phyloP scores from a whole-genome alignment of 441 rosid genomes.

The Theobroma grandiflorum region DNA sequence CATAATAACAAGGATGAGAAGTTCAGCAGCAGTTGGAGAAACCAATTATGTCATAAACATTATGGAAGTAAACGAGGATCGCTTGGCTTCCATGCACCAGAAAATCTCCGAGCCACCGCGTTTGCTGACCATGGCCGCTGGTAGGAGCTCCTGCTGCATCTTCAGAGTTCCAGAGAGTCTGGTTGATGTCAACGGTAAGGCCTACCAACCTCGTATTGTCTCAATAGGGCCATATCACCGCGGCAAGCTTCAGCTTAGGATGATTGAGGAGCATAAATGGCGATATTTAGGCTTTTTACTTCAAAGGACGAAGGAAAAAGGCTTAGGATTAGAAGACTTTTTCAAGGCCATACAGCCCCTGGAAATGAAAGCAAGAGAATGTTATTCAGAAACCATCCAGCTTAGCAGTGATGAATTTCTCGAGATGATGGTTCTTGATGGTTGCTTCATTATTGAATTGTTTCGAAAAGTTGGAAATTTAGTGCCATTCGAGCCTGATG shows the following conservation, averaged over 20 bases:
- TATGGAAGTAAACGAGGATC: conserved; percentile 13
- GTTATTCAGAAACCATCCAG: conserved; percentile 63
- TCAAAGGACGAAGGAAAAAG: conserved; percentile 38
- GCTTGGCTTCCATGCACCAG: conserved; percentile 34
- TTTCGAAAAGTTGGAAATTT: conserved; percentile 58
- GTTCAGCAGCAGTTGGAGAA: conserved; percentile 3
- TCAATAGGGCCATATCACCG: conserved; percentile 82
- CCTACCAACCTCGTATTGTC: conserved; percentile 65
- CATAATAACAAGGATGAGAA: background rate
- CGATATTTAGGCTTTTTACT: conserved; percentile 58
- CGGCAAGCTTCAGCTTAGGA: conserved; percentile 46
- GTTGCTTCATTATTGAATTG: conserved; percentile 66
- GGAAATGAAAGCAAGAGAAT: conserved; percentile 58
- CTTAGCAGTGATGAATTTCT: conserved; percentile 52
- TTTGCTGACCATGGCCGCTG: conserved; percentile 54
- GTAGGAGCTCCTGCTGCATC: conserved; percentile 63
- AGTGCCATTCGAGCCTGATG: conserved; percentile 51
- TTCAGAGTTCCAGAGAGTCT: conserved; percentile 73
- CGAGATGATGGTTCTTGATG: conserved; percentile 79
- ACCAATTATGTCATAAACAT: background rate
- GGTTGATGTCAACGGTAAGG: conserved; percentile 51
- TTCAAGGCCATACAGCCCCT: conserved; percentile 44
- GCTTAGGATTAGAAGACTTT: conserved; percentile 49
- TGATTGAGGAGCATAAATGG: conserved; percentile 89
- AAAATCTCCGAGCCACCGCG: conserved; percentile 53